Conservation (phyloP, 805 yeast species). For the Komagataella pseudopastoris region DNA sequence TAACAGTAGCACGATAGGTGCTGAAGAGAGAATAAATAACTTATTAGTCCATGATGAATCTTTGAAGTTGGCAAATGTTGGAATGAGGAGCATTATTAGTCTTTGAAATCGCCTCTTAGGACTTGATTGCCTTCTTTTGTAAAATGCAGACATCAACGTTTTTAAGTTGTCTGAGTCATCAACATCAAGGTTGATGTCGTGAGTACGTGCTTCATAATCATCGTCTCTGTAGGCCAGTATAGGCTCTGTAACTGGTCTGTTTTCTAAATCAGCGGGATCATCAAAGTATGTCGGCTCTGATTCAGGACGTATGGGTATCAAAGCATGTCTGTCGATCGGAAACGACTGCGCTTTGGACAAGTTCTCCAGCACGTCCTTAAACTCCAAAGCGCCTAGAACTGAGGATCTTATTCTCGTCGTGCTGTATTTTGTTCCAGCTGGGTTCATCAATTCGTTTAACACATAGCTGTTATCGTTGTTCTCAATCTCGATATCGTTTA, state of each 20-base stretch:
- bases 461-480: neutral
- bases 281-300: neutral
- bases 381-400: slow-evolving; percentile 7
- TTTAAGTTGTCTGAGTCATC: slow-evolving; percentile 4
- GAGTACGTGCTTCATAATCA: slow-evolving; percentile 1
- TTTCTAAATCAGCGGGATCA: neutral
- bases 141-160: slow-evolving; percentile 3
- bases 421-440: neutral
- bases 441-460: neutral
- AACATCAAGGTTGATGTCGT: slow-evolving; percentile 1
- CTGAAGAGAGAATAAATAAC: neutral
- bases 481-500: neutral
- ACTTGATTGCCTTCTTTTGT: neutral
- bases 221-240: neutral
- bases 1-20: slow-evolving; percentile 16
- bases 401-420: slow-evolving; percentile 2
- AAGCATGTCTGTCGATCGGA: neutral
- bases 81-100: neutral
- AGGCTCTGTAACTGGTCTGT: neutral
- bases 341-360: slow-evolving; percentile 3
- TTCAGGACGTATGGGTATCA: neutral
- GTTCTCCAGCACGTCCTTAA: slow-evolving; percentile 3
- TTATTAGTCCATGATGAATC: neutral
- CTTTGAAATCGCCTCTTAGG: neutral
- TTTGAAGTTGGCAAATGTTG: neutral